Conservation (phyloP, 2,329 filamentous ascomycete genomes). For the Fusarium sp. region DNA sequence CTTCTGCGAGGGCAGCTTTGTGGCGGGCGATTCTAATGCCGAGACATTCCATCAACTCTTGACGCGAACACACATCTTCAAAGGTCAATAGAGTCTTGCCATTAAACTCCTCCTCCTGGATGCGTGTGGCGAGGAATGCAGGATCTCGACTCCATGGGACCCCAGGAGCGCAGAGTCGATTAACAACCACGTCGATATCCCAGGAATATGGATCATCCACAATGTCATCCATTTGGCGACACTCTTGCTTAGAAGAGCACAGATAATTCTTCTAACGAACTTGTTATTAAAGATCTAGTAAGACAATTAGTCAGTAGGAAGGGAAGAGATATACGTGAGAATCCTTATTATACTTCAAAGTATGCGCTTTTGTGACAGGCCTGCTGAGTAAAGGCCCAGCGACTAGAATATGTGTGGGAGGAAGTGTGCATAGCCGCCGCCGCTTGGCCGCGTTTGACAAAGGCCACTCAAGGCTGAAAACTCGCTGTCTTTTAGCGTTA, state of each 20-base stretch:
- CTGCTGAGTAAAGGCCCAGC: slow-evolving; percentile 30
- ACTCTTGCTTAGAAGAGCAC: not conserved
- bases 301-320: not conserved
- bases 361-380: slow-evolving; percentile 19
- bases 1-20: slow-evolving; percentile 65
- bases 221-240: slow-evolving; percentile 42
- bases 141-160: slow-evolving; percentile 64
- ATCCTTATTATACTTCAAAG: not conserved
- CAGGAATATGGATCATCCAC: slow-evolving; percentile 77
- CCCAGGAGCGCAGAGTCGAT: slow-evolving; percentile 68
- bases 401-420: not conserved
- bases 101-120: slow-evolving; percentile 72
- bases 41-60: slow-evolving; percentile 63
- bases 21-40: slow-evolving; percentile 68
- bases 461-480: not conserved
- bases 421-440: slow-evolving; percentile 36
- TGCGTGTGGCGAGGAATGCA: slow-evolving; percentile 59
- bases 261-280: not conserved
- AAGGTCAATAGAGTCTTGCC: slow-evolving; percentile 71
- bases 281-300: not conserved
- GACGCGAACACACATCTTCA: slow-evolving; percentile 60
- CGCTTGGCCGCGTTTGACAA: slow-evolving; percentile 8
- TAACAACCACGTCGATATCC: slow-evolving; percentile 73
- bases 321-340: not conserved
- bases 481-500: not conserved